Percentiles rank a stretch among this genome's conserved stretches.
Evolutionary conservation across 495 filamentous ascomycete genomes (phyloP).

Genomic region (Aspergillus ellipticus): DNA sequence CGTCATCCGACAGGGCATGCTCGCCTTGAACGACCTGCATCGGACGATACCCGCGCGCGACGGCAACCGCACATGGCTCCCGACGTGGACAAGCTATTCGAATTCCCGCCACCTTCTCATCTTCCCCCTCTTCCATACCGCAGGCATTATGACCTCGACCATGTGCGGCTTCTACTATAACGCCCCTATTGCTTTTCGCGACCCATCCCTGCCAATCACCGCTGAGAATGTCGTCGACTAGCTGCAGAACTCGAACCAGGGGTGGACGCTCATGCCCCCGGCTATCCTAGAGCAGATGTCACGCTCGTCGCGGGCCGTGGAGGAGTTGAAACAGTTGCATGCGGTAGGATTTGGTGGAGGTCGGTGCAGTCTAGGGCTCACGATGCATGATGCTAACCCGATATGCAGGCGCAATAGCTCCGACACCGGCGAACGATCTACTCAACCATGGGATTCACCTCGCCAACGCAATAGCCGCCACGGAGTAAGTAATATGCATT

Average conservation of each 20-base stretch:
- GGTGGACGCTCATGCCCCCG: constrained; percentile 14
- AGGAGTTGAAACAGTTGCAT: constrained; percentile 16
- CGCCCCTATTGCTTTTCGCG: constrained; percentile 9
- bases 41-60: constrained; percentile 13
- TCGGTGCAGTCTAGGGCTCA: no score
- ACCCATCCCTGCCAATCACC: constrained; percentile 16
- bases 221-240: constrained; percentile 15
- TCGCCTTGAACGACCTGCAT: constrained; percentile 15
- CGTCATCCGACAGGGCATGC: constrained; percentile 24
- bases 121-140: constrained; percentile 17
- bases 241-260: constrained; percentile 15
- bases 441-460: constrained; percentile 7
- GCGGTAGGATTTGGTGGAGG: constrained; percentile 24
- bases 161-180: constrained; percentile 5
- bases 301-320: constrained; percentile 7
- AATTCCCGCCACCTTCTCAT: constrained; percentile 14
- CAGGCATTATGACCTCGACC: constrained; percentile 10
- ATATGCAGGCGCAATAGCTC: constrained; percentile 6
- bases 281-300: constrained; percentile 20
- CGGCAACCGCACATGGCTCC: constrained; percentile 9
- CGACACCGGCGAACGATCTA: neutral
- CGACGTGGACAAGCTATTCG: constrained; percentile 13
- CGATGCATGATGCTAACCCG: neutral
- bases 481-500: neutral
- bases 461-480: constrained; percentile 12